Conservation (phyloP, 2,329 filamentous ascomycete genomes). For the Escovopsis sp. region DNA sequence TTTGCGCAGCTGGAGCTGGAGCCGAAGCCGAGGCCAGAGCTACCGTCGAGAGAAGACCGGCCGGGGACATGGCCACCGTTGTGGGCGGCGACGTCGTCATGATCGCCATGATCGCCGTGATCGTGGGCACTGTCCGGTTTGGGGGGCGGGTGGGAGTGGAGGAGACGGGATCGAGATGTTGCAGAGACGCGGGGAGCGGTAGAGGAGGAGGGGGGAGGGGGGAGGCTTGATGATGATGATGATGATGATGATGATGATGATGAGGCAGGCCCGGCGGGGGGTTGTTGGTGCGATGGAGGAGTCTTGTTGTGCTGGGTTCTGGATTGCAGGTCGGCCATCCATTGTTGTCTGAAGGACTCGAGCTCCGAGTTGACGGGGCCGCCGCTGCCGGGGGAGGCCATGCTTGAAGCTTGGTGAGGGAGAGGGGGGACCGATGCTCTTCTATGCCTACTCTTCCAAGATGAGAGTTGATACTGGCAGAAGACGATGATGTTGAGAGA, state of each 20-base stretch:
- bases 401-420: conserved; percentile 2
- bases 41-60: conserved; percentile 5
- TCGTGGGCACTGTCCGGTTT: neutral
- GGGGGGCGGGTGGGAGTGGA: neutral
- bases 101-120: neutral
- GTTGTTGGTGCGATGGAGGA: no score
- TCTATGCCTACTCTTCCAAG: no score
- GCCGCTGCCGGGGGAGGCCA: conserved; percentile 5
- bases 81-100: conserved; percentile 3
- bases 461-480: no score
- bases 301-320: conserved; percentile 9
- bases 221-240: conserved; percentile 1
- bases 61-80: conserved; percentile 4
- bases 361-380: conserved; percentile 49
- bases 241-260: neutral
- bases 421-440: no score
- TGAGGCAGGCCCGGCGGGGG: neutral
- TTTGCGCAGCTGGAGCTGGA: neutral
- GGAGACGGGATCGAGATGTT: conserved; percentile 1
- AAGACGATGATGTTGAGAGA: no score
- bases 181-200: neutral
- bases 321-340: conserved; percentile 63
- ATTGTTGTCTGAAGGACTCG: conserved; percentile 71
- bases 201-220: conserved; percentile 1
- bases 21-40: no score